Evolutionary conservation across 768 basidiomycete genomes (phyloP).

Genomic region (Trametes maxima): DNA sequence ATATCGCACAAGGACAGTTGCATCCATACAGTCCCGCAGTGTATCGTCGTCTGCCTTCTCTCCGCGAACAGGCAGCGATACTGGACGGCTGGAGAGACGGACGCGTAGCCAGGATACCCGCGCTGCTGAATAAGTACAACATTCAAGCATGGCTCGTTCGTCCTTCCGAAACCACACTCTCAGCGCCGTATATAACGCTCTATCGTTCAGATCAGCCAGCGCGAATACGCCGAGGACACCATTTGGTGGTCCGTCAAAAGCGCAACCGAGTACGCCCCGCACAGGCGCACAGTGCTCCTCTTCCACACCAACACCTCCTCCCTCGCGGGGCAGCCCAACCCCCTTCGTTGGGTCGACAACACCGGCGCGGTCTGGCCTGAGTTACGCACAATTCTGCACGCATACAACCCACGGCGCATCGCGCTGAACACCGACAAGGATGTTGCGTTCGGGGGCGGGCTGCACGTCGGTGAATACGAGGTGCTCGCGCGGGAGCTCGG

Average conservation of each 20-base stretch:
- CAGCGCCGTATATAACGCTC: neutral
- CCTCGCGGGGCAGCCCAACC: constrained; percentile 41
- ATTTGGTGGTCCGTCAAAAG: constrained; percentile 54
- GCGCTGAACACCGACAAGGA: constrained; percentile 49
- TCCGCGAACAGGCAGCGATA: constrained; percentile 44
- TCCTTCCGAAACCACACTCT: neutral
- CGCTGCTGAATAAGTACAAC: constrained; percentile 44
- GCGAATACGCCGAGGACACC: constrained; percentile 58
- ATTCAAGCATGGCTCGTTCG: constrained; percentile 48
- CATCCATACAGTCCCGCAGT: constrained; percentile 32
- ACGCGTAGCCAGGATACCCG: constrained; percentile 45
- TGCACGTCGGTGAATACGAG: constrained; percentile 51
- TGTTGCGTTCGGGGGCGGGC: constrained; percentile 51
- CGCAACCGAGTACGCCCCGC: constrained; percentile 49
- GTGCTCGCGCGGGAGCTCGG: constrained; percentile 43
- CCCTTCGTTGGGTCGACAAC: constrained; percentile 51
- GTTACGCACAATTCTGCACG: constrained; percentile 40
- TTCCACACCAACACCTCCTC: constrained; percentile 49
- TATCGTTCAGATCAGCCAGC: constrained; percentile 42
- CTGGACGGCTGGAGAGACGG: constrained; percentile 45
- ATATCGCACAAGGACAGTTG: constrained; percentile 14
- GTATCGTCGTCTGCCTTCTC: constrained; percentile 41
- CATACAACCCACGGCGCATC: constrained; percentile 43
- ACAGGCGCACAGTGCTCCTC: constrained; percentile 50
- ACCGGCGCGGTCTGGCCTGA: constrained; percentile 51